Percentiles rank a stretch among this genome's conserved stretches.
phyloP scores from a whole-genome alignment of 1,284 basidiomycete species.

The Sutorius eximius region DNA sequence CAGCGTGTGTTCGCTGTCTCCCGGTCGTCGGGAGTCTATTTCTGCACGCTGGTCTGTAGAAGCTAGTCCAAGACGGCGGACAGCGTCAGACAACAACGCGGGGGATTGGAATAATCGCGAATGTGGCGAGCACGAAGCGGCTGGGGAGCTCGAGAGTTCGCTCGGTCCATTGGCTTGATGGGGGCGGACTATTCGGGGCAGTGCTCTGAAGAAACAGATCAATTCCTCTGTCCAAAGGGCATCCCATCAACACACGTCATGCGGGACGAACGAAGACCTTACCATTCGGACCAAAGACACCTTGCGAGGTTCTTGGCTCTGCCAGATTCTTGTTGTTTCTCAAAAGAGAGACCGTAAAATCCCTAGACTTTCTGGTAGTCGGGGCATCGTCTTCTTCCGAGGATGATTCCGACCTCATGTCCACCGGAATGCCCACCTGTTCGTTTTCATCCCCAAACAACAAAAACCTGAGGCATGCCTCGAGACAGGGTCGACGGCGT shows the following conservation, averaged over 20 bases:
- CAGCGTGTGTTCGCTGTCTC: constrained; percentile 53
- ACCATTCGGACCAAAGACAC: constrained; percentile 87
- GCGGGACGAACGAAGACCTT: constrained; percentile 5
- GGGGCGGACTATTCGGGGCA: constrained; percentile 64
- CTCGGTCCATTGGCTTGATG: constrained; percentile 40
- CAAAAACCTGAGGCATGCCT: constrained; percentile 78
- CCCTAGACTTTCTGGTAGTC: constrained; percentile 42
- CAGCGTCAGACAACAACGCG: constrained; percentile 65
- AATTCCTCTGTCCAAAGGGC: constrained; percentile 61
- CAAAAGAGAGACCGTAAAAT: constrained; percentile 52
- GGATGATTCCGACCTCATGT: constrained; percentile 56
- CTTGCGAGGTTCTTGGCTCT: constrained; percentile 79
- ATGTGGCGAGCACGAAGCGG: constrained; percentile 33
- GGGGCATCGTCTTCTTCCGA: constrained; percentile 45
- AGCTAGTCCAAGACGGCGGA: constrained; percentile 58
- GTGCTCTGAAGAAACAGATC: constrained; percentile 81
- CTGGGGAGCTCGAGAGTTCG: constrained; percentile 51
- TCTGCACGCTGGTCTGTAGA: constrained; percentile 49
- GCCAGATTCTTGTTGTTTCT: constrained; percentile 73
- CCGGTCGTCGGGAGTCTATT: constrained; percentile 44
- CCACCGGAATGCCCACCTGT: constrained; percentile 38
- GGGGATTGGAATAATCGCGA: constrained; percentile 60
- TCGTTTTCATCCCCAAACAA: constrained; percentile 65
- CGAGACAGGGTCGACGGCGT: constrained; percentile 73
- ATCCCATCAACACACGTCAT: neutral